These are phyloP conservation scores for Lyophyllum semitale DNA, from an alignment of 768 basidiomycete genomes.

Conservation along the genomic window DNA sequence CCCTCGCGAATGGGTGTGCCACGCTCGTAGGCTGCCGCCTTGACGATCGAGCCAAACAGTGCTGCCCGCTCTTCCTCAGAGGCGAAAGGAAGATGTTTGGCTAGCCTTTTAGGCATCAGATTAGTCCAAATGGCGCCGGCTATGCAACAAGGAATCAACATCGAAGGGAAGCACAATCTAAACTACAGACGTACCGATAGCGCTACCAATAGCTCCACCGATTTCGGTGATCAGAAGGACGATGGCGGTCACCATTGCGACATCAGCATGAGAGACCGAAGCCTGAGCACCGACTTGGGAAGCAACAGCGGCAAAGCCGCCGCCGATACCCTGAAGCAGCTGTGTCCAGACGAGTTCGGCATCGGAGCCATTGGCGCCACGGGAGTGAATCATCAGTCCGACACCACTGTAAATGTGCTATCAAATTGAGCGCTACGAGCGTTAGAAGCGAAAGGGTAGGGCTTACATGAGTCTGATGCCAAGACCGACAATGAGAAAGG, in stretches of 20 bases:
- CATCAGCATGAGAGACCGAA: slow-evolving; percentile 61
- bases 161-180: neutral
- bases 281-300: slow-evolving; percentile 67
- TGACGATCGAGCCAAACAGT: slow-evolving; percentile 58
- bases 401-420: slow-evolving; percentile 46
- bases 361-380: slow-evolving; percentile 57
- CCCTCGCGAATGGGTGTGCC: slow-evolving; percentile 65
- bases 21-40: slow-evolving; percentile 47
- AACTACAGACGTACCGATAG: slow-evolving; percentile 44
- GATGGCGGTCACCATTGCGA: slow-evolving; percentile 67
- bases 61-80: slow-evolving; percentile 39
- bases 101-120: slow-evolving; percentile 65
- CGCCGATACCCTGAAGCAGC: slow-evolving; percentile 73
- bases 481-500: slow-evolving; percentile 57
- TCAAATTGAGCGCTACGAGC: neutral
- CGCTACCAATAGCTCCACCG: slow-evolving; percentile 66
- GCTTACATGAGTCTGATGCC: slow-evolving; percentile 52
- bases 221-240: slow-evolving; percentile 72
- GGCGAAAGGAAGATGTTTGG: slow-evolving; percentile 52
- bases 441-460: neutral
- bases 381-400: slow-evolving; percentile 70
- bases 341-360: slow-evolving; percentile 66
- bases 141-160: slow-evolving; percentile 10
- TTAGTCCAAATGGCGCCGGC: slow-evolving; percentile 70
- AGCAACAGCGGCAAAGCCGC: slow-evolving; percentile 64